A percentile compares a stretch with the other conserved stretches of the same genome.
Conservation (phyloP, 2,329 filamentous ascomycete species). For the Alternaria rosae region DNA sequence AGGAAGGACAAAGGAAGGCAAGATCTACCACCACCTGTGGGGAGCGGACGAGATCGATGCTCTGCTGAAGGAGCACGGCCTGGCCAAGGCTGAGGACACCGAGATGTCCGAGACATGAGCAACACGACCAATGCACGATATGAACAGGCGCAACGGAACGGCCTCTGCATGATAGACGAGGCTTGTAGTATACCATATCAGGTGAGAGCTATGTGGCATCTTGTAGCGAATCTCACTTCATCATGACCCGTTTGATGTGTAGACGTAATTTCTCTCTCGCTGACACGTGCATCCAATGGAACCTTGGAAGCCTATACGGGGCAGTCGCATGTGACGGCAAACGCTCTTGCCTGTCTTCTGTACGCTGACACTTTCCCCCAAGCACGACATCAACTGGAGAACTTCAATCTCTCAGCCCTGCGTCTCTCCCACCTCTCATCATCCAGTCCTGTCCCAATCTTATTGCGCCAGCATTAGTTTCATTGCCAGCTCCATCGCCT, state of each 20-base stretch:
- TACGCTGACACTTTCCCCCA: background rate
- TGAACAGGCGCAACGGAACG: slow-evolving; percentile 29
- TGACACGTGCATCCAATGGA: background rate
- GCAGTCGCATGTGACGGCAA: background rate
- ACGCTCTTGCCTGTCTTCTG: background rate
- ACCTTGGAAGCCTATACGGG: background rate
- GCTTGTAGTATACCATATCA: slow-evolving; percentile 43
- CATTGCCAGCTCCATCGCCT: slow-evolving; percentile 32
- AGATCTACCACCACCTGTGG: slow-evolving; percentile 99
- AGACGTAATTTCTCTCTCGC: background rate
- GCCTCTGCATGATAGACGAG: slow-evolving; percentile 38
- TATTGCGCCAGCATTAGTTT: slow-evolving; percentile 16
- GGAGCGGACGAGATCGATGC: slow-evolving; percentile 94
- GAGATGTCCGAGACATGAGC: slow-evolving; percentile 47
- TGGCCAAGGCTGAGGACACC: slow-evolving; percentile 71
- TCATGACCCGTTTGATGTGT: slow-evolving; percentile 26
- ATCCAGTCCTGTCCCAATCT: background rate
- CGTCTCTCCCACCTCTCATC: slow-evolving; percentile 8
- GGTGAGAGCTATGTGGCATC: slow-evolving; percentile 38
- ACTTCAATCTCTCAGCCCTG: background rate
- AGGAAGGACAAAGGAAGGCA: slow-evolving; percentile 91
- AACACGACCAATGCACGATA: slow-evolving; percentile 30
- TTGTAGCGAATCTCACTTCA: slow-evolving; percentile 35
- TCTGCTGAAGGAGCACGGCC: slow-evolving; percentile 90
- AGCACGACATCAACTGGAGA: background rate